Percentiles rank a stretch among this genome's conserved stretches.
These are phyloP conservation scores for Trametes elegans DNA, from an alignment of 768 basidiomycete species.

Conservation along the genomic window DNA sequence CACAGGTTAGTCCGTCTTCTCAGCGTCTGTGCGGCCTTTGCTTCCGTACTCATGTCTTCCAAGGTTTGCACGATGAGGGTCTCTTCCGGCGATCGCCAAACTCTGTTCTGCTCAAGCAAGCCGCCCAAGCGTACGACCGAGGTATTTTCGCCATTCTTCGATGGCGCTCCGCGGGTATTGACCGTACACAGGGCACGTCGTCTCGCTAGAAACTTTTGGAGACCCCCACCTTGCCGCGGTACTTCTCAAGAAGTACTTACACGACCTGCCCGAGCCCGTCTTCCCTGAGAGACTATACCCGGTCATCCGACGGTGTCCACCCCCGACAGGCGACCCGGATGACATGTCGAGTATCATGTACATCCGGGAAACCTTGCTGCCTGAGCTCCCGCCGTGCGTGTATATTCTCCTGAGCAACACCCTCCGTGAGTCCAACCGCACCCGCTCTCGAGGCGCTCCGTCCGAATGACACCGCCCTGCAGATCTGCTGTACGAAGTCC, in stretches of 20 bases:
- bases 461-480: neutral
- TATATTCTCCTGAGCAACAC: constrained; percentile 73
- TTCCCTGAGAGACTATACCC: constrained; percentile 72
- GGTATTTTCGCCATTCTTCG: constrained; percentile 38
- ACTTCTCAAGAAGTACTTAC: constrained; percentile 80
- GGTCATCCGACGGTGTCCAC: constrained; percentile 65
- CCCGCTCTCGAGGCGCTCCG: neutral
- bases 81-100: constrained; percentile 82
- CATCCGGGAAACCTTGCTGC: constrained; percentile 65
- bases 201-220: constrained; percentile 70
- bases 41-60: neutral
- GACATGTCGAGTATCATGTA: constrained; percentile 62
- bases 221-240: constrained; percentile 85
- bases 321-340: constrained; percentile 45
- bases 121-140: constrained; percentile 82
- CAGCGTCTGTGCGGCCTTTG: neutral
- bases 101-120: constrained; percentile 65
- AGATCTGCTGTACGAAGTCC: constrained; percentile 83
- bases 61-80: constrained; percentile 68
- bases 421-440: constrained; percentile 17
- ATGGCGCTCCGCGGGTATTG: constrained; percentile 1
- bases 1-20: constrained; percentile 36
- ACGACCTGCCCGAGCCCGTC: constrained; percentile 77
- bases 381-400: constrained; percentile 65
- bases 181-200: constrained; percentile 58